Conservation (phyloP, 257 asterid genomes). For the Ajuga chamaepitys region DNA sequence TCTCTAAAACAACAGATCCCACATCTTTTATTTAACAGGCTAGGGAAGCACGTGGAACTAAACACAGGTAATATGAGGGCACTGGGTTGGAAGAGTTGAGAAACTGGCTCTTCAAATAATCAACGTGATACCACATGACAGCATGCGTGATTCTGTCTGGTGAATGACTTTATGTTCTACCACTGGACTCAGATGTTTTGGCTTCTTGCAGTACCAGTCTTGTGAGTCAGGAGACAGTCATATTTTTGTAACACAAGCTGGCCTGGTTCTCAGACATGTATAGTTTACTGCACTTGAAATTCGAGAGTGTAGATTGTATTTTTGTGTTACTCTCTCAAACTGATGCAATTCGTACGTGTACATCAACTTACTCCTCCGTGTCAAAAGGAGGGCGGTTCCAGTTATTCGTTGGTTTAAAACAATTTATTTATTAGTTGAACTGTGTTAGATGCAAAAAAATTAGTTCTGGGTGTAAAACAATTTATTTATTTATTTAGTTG, state of each 20-base stretch:
- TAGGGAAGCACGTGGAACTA: slow-evolving; percentile 71
- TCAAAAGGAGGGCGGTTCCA: too few species aligned
- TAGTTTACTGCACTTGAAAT: slow-evolving; percentile 1
- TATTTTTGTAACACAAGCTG: too few species aligned
- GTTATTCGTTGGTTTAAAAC: too few species aligned
- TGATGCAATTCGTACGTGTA: not conserved
- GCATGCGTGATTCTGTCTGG: not conserved
- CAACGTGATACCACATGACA: too few species aligned
- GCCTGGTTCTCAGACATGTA: not conserved
- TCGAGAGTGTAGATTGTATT: not conserved
- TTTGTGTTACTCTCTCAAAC: too few species aligned
- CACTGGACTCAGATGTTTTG: slow-evolving; percentile 2
- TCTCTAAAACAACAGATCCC: not conserved
- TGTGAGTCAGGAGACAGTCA: too few species aligned
- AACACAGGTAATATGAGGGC: slow-evolving; percentile 53
- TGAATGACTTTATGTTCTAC: not conserved
- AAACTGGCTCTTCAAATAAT: not conserved
- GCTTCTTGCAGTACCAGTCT: slow-evolving; percentile 1
- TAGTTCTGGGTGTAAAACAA: too few species aligned
- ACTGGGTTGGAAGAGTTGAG: slow-evolving; percentile 58
- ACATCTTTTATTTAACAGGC: slow-evolving; percentile 33
- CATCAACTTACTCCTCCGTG: too few species aligned
- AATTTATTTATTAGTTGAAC: too few species aligned
- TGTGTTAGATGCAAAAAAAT: too few species aligned
- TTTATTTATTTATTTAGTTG: too few species aligned